Evolutionary conservation across 2,329 filamentous ascomycete species (phyloP).

Genomic region (Annulohypoxylon truncatum): DNA sequence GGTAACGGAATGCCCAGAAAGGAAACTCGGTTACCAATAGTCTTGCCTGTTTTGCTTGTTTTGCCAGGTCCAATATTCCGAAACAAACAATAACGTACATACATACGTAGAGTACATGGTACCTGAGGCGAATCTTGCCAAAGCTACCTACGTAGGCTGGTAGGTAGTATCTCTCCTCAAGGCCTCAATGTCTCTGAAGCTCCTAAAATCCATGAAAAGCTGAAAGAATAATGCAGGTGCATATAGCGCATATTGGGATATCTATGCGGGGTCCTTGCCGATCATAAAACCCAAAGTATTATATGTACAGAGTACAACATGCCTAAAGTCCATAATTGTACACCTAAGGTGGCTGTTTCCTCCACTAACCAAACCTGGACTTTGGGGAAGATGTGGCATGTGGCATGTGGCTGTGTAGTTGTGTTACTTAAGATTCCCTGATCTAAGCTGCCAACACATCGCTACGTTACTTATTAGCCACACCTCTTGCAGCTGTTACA

Average conservation of each 20-base stretch:
- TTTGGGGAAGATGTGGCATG: constrained; percentile 32
- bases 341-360: background rate
- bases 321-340: background rate
- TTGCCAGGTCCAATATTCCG: constrained; percentile 1
- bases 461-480: constrained; percentile 39
- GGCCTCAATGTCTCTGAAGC: background rate
- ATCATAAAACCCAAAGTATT: constrained; percentile 17
- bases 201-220: constrained; percentile 41
- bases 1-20: constrained; percentile 1
- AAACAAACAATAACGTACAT: background rate
- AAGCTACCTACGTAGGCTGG: too few species aligned
- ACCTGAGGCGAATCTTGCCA: constrained; percentile 2
- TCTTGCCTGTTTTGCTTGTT: background rate
- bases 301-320: background rate
- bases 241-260: background rate
- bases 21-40: background rate
- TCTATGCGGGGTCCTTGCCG: constrained; percentile 31
- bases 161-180: background rate
- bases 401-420: constrained; percentile 30
- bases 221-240: constrained; percentile 27
- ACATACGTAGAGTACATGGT: background rate
- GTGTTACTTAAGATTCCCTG: constrained; percentile 17
- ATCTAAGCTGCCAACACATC: constrained; percentile 33
- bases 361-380: background rate
- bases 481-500: constrained; percentile 25